phyloP scores from a whole-genome alignment of 257 asterid genomes.

The Handroanthus guayacan region DNA sequence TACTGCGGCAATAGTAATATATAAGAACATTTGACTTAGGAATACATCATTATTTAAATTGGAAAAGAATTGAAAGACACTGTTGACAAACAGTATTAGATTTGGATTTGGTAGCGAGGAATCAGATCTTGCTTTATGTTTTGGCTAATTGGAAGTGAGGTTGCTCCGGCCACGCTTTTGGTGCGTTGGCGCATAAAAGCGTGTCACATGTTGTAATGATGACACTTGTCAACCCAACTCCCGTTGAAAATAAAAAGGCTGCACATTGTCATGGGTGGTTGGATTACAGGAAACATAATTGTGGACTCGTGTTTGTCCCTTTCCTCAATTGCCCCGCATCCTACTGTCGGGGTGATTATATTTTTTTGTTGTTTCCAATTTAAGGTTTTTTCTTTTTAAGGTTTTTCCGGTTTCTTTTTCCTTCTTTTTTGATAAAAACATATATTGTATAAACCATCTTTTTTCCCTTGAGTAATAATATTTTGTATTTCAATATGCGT shows the following conservation, averaged over 20 bases:
- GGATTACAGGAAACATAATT: slow-evolving; percentile 41
- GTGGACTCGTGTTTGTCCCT: slow-evolving; percentile 1
- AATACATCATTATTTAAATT: too few relatives aligned
- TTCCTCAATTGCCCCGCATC: neutral
- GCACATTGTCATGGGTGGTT: slow-evolving; percentile 31
- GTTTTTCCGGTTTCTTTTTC: too few relatives aligned
- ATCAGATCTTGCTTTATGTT: neutral
- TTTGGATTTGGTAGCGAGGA: neutral
- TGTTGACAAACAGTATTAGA: too few relatives aligned
- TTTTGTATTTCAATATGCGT: too few relatives aligned
- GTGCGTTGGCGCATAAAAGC: slow-evolving; percentile 16
- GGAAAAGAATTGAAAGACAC: too few relatives aligned
- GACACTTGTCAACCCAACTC: slow-evolving; percentile 19
- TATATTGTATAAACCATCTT: too few relatives aligned
- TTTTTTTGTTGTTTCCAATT: too few relatives aligned
- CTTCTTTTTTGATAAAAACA: too few relatives aligned
- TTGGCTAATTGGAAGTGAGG: neutral
- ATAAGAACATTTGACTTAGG: too few relatives aligned
- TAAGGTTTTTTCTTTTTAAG: too few relatives aligned
- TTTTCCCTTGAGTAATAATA: too few relatives aligned
- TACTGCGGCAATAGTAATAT: too few relatives aligned
- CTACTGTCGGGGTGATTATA: neutral
- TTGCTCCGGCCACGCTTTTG: neutral
- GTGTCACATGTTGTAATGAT: neutral
- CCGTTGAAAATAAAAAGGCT: neutral